Evolutionary conservation across 139 green algal species (phyloP).

Genomic region (Bryopsis sp.): DNA sequence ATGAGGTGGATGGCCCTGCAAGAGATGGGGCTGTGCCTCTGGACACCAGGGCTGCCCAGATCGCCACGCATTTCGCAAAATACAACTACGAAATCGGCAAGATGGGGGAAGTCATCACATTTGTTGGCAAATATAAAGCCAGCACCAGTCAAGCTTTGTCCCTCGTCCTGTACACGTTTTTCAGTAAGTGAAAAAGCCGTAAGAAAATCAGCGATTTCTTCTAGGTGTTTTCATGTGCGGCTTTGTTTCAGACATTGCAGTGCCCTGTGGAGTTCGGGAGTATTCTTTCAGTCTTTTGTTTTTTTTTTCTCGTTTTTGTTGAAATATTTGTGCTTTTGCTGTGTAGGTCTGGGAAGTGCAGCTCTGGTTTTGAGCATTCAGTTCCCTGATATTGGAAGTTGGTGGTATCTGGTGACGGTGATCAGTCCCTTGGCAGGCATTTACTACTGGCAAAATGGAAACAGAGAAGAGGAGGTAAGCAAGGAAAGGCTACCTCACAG

Average conservation of each 20-base stretch:
- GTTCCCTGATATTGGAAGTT: conserved; percentile 49
- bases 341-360: conserved; percentile 53
- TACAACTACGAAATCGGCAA: conserved; percentile 77
- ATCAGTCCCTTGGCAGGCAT: conserved; percentile 55
- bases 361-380: conserved; percentile 73
- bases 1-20: conserved; percentile 60
- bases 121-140: conserved; percentile 68
- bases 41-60: conserved; percentile 51
- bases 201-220: too few species aligned
- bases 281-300: background rate
- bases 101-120: conserved; percentile 79
- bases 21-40: conserved; percentile 39
- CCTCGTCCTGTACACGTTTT: conserved; percentile 74
- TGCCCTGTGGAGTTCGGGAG: too few species aligned
- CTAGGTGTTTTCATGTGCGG: too few species aligned
- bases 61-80: conserved; percentile 72
- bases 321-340: too few species aligned
- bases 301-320: too few species aligned
- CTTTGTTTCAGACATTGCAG: too few species aligned
- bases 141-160: conserved; percentile 69
- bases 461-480: conserved; percentile 55
- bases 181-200: conserved; percentile 41
- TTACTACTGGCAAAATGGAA: conserved; percentile 76
- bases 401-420: conserved; percentile 71
- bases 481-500: too few species aligned